phyloP scores from a whole-genome alignment of 805 yeast species.

The Starmerella etchellsii region DNA sequence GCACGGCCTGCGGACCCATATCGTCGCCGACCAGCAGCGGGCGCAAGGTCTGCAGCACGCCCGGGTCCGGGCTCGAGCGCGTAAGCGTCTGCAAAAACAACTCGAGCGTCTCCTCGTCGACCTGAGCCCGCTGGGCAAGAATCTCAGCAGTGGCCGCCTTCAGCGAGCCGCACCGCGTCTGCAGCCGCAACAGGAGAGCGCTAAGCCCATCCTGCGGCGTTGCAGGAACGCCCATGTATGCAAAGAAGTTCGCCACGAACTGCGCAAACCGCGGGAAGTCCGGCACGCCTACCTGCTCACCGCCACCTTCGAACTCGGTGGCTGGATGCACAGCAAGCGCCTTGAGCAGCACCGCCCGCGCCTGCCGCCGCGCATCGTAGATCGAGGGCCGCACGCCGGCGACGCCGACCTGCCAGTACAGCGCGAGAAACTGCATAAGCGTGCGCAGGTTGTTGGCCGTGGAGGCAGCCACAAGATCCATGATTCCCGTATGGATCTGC shows the following conservation, averaged over 20 bases:
- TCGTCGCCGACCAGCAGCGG: conserved; percentile 8
- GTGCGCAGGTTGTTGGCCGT: conserved; percentile 19
- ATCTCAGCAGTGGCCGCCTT: conserved; percentile 16
- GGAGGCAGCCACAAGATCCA: conserved; percentile 17
- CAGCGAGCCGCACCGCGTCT: conserved; percentile 21
- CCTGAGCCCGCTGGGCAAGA: conserved; percentile 1
- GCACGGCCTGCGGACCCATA: conserved; percentile 13
- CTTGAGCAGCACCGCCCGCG: conserved; percentile 17
- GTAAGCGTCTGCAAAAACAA: conserved; percentile 18
- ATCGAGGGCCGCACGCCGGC: conserved; percentile 19
- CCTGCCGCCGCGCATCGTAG: conserved; percentile 20
- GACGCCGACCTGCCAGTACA: conserved; percentile 22
- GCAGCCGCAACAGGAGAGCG: conserved; percentile 22
- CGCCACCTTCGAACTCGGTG: conserved; percentile 16
- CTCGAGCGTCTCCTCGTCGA: conserved; percentile 19
- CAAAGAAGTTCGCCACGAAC: conserved; percentile 17
- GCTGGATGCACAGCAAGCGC: conserved; percentile 21
- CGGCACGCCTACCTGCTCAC: conserved; percentile 21
- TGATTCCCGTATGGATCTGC: conserved; percentile 16
- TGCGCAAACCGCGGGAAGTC: conserved; percentile 19
- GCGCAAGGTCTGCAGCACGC: conserved; percentile 1
- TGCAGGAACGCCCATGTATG: conserved; percentile 14
- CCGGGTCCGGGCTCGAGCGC: conserved; percentile 4
- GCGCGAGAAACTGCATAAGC: conserved; percentile 20
- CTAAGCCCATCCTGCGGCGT: conserved; percentile 13